These are phyloP conservation scores for Boletus mariae DNA, from an alignment of 1,284 basidiomycete genomes.

Conservation along the genomic window DNA sequence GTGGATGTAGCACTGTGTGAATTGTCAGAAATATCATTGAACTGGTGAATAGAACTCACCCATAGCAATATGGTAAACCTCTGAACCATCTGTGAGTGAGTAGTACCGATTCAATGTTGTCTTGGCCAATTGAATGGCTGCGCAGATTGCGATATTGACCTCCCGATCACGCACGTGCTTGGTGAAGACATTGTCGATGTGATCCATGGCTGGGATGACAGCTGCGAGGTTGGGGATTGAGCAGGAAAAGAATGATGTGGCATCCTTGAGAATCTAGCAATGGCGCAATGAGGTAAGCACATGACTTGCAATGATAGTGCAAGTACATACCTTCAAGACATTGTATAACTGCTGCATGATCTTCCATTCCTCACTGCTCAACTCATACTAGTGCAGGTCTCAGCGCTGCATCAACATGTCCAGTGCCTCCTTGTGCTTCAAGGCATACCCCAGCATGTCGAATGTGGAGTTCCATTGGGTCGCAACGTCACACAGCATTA, in stretches of 20 bases:
- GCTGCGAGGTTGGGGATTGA: neutral
- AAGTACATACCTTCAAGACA: constrained; percentile 19
- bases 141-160: neutral
- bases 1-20: neutral
- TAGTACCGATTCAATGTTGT: neutral
- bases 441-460: neutral
- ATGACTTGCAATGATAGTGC: too few species aligned
- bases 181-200: neutral
- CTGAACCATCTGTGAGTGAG: neutral
- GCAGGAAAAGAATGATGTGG: constrained; percentile 1
- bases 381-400: neutral
- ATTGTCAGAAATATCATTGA: neutral
- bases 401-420: constrained; percentile 26
- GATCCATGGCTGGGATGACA: constrained; percentile 19
- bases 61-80: neutral
- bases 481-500: constrained; percentile 23
- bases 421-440: neutral
- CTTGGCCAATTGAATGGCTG: neutral
- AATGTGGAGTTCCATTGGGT: neutral
- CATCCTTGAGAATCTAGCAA: neutral
- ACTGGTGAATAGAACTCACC: neutral
- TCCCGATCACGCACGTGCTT: neutral
- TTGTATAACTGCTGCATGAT: constrained; percentile 25
- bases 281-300: too few species aligned
- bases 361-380: neutral